Conservation (phyloP, 2,329 filamentous ascomycete species). For the Trichoderma cornu-damae region DNA sequence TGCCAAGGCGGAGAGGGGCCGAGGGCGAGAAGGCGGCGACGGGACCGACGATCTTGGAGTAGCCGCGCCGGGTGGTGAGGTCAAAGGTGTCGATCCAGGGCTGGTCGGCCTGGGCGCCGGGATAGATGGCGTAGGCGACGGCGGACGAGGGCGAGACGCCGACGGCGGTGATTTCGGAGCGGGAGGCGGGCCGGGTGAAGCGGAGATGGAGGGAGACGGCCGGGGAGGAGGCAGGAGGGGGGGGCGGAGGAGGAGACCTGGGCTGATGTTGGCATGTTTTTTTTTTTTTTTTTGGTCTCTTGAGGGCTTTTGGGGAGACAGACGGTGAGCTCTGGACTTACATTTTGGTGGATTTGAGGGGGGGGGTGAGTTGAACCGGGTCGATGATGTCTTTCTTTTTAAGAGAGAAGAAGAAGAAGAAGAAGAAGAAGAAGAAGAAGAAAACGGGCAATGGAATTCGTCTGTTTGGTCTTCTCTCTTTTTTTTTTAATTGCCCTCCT, state of each 20-base stretch:
- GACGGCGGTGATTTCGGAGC: conserved; percentile 31
- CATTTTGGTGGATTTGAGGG: neutral
- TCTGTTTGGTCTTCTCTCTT: too few species aligned
- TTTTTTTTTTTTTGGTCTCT: neutral
- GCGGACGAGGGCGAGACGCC: conserved; percentile 27
- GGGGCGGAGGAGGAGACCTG: neutral
- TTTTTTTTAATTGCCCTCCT: too few species aligned
- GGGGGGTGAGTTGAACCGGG: too few species aligned
- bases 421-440: too few species aligned
- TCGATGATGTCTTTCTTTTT: too few species aligned
- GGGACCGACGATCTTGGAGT: conserved; percentile 31
- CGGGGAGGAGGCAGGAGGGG: conserved; percentile 9
- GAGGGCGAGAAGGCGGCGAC: conserved; percentile 28
- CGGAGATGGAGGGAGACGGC: conserved; percentile 26
- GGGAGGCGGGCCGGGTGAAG: conserved; percentile 28
- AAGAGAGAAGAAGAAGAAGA: too few species aligned
- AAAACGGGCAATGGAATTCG: too few species aligned
- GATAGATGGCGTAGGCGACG: conserved; percentile 31
- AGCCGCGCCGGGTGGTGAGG: conserved; percentile 24
- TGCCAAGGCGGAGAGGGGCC: neutral
- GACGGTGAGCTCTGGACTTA: neutral
- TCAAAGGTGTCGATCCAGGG: conserved; percentile 37
- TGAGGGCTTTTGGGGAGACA: neutral
- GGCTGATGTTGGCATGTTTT: too few species aligned
- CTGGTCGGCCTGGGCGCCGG: conserved; percentile 27